A percentile compares a stretch with the other conserved stretches of the same genome.
Conservation (phyloP, 768 basidiomycete genomes). For the Pleurotus giganteus region DNA sequence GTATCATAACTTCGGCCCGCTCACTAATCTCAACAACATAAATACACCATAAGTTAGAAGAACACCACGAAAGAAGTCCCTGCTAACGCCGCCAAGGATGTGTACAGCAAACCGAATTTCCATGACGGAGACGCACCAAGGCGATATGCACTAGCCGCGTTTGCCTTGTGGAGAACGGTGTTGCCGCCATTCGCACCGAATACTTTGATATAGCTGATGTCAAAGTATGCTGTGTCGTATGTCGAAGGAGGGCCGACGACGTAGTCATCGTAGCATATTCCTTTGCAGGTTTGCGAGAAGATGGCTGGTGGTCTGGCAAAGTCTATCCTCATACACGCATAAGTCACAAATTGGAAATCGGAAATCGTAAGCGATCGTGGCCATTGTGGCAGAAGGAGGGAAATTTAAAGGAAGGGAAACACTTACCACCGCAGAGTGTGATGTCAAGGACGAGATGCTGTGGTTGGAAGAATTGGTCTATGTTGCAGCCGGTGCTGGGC, state of each 20-base stretch:
- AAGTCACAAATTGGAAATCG: too few species aligned
- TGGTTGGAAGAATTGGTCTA: conserved; percentile 52
- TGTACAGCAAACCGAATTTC: too few species aligned
- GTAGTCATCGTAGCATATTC: conserved; percentile 68
- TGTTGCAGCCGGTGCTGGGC: conserved; percentile 53
- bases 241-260: conserved; percentile 61
- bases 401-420: not conserved
- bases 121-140: not conserved
- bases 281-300: conserved; percentile 61
- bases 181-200: conserved; percentile 35
- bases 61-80: too few species aligned
- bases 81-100: too few species aligned
- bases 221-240: conserved; percentile 71
- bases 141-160: not conserved
- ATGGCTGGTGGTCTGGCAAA: conserved; percentile 51
- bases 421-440: conserved; percentile 61
- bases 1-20: too few species aligned
- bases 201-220: conserved; percentile 59
- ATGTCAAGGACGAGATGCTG: conserved; percentile 75
- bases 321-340: conserved; percentile 19
- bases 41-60: too few species aligned
- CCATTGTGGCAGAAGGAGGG: conserved; percentile 11
- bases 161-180: conserved; percentile 14
- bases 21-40: too few species aligned
- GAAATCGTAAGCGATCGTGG: not conserved